Base-by-base conservation (phyloP, 164 flowering plant species). In the Kalanchoe fedtschenkoi region DNA sequence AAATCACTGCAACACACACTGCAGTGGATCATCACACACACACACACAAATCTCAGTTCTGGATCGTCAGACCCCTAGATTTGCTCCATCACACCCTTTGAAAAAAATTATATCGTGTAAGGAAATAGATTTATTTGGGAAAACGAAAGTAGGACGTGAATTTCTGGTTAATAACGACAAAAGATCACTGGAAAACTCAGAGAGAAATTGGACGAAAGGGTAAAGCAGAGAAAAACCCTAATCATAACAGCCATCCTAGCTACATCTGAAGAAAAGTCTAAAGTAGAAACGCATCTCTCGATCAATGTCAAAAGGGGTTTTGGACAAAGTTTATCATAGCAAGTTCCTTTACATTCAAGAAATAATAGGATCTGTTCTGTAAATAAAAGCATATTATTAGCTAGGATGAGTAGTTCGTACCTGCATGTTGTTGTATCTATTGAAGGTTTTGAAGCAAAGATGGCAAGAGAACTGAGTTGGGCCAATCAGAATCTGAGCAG, bases 371-470 rank as follows among this genome's bases (percentile, higher is more conserved):
- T n/a, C n/a, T n/a, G n/a, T n/a, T n/a, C n/a, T n/a, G n/a, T n/a
- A n/a, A n/a, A n/a, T n/a, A n/a, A n/a, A n/a, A n/a, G n/a, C n/a
- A n/a, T n/a, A n/a, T n/a, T n/a, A n/a, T n/a, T n/a, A n/a, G n/a
- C n/a, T n/a, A n/a, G n/a, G 38, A 34, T 32, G 38, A 30, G 37
- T 58, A 51, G 10, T 21, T 56, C 30, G 28, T 61, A 89, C 95
- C 96, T 89, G 95, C 95, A 91, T 91, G 81, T 88, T 91, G 76
- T 90, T 90, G 85, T 90, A 88, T 85, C 95, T 84, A 71, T 88
- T 90, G 86, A 90, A 90, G 69, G 95, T 91, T 75, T 86, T 91
- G 86, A 74, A 86, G 81, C 97, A 91, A 77, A 91, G 89, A 69
- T 92, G 96, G 71, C 97, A 91, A 16, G 97, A 82, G 72, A 91